Evolutionary conservation across 345 rosid species (phyloP), one percentile per base, ranked within the genome.

Genomic region (Capsella bursapastoris): DNA sequence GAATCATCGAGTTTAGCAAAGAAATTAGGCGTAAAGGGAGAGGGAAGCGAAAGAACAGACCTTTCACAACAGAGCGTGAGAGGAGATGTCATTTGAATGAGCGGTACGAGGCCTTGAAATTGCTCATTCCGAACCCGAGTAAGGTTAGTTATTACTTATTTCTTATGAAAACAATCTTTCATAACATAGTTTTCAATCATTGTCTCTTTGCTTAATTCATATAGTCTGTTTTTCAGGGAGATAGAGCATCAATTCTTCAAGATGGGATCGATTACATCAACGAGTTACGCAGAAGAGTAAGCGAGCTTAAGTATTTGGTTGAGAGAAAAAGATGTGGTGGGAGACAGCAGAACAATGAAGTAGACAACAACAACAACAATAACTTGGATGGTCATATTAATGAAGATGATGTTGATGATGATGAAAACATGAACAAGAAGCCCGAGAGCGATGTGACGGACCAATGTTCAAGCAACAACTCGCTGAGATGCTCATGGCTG

Each of bases 401-500:
- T 11, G 52, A 74, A 2, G 41, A 34, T 3, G 67, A 59, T 48
- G 70, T 62, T 11, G 85, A 71, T 13, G 88, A 84, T 49, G 83
- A 70, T 35, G 92, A 86, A 73, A 71, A 78, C 77, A 49, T 77
- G 9, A 66, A 78, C 64, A 70, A 77, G 41, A 90, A 86, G 61
- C 70, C 79, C 1, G 49, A 77, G 38, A 77, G 75, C 2, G 86
- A 66, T 34, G 83, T 86, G 32, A 83, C 78, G 16, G 85, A 90
- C 47, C 86, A 86, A 13, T 84, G 84, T 67, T 85, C 64, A 49
- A 71, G 76, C 16, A 77, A 82, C 56, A 85, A 81, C 48, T 81
- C 91, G 0, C 53, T 88, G 56, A 88, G 97, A 71, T 90, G 90
- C 80, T 90, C 97, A 48, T 92, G 96, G 96, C 85, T 92, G 11